These are phyloP conservation scores for Scutellaria barbata DNA, from an alignment of 257 asterid species.

Conservation along the genomic window DNA sequence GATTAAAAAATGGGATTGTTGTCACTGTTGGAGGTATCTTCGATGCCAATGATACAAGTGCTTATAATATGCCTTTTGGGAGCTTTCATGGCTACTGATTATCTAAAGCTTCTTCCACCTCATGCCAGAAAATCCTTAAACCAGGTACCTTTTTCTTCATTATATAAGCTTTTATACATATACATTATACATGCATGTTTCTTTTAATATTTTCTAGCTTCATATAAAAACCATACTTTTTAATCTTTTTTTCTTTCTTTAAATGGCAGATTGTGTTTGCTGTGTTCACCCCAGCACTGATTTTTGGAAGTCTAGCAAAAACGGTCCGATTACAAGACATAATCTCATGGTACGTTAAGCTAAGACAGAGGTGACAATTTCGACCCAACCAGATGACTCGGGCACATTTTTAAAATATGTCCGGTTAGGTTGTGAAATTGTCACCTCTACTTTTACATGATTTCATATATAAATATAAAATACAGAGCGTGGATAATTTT, in stretches of 20 bases:
- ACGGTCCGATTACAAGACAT: conserved; percentile 70
- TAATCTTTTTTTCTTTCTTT: too few species aligned
- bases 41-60: conserved; percentile 87
- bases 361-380: too few species aligned
- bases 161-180: background rate
- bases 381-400: too few species aligned
- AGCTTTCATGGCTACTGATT: conserved; percentile 82
- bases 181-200: background rate
- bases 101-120: conserved; percentile 67
- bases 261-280: conserved; percentile 63
- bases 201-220: too few species aligned
- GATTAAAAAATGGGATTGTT: conserved; percentile 63
- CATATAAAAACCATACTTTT: background rate
- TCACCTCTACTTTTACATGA: too few species aligned
- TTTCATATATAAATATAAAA: too few species aligned
- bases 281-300: conserved; percentile 68
- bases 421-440: too few species aligned
- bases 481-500: too few species aligned
- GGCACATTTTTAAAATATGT: too few species aligned
- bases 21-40: conserved; percentile 74
- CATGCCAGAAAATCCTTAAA: conserved; percentile 69
- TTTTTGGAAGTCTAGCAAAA: conserved; percentile 67
- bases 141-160: conserved; percentile 43
- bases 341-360: conserved; percentile 55
- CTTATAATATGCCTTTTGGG: conserved; percentile 68